A percentile compares a stretch with the other conserved stretches of the same genome.
Evolutionary conservation across 1,139 yeast species (phyloP).

Genomic region (Pichia sp.): DNA sequence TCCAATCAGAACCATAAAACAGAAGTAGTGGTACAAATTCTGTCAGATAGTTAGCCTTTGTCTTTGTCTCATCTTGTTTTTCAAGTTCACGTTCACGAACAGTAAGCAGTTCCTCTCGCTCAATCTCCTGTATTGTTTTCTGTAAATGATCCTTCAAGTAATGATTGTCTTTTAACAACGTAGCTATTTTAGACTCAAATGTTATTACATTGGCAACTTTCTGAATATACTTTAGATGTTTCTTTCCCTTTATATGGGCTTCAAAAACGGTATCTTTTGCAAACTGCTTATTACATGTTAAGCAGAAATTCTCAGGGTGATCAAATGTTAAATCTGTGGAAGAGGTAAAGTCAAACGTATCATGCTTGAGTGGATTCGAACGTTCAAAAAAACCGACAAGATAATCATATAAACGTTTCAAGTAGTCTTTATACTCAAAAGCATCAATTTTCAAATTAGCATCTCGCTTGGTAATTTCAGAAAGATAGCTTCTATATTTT

Average conservation of each 20-base stretch:
- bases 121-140: slow-evolving; percentile 54
- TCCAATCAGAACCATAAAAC: slow-evolving; percentile 16
- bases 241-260: slow-evolving; percentile 69
- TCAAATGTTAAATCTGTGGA: too few relatives aligned
- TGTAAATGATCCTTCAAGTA: slow-evolving; percentile 34
- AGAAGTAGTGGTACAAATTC: slow-evolving; percentile 4
- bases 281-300: slow-evolving; percentile 58
- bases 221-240: slow-evolving; percentile 45
- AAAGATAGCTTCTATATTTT: slow-evolving; percentile 17
- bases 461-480: slow-evolving; percentile 8
- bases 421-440: slow-evolving; percentile 36
- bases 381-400: slow-evolving; percentile 39
- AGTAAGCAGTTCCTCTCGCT: slow-evolving; percentile 62
- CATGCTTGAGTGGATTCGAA: slow-evolving; percentile 49
- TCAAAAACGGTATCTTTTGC: slow-evolving; percentile 58
- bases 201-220: slow-evolving; percentile 15
- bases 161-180: slow-evolving; percentile 25
- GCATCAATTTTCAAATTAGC: slow-evolving; percentile 8
- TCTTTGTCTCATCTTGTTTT: slow-evolving; percentile 35
- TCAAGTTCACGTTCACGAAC: slow-evolving; percentile 66
- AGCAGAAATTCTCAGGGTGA: slow-evolving; percentile 37
- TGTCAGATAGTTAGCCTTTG: not conserved
- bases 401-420: slow-evolving; percentile 39
- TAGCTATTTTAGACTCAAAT: slow-evolving; percentile 33
- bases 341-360: too few relatives aligned